Percentiles rank a stretch among this genome's conserved stretches.
Conservation (phyloP, 108 stramenopile genomes). For the Skeletonema marinoi region DNA sequence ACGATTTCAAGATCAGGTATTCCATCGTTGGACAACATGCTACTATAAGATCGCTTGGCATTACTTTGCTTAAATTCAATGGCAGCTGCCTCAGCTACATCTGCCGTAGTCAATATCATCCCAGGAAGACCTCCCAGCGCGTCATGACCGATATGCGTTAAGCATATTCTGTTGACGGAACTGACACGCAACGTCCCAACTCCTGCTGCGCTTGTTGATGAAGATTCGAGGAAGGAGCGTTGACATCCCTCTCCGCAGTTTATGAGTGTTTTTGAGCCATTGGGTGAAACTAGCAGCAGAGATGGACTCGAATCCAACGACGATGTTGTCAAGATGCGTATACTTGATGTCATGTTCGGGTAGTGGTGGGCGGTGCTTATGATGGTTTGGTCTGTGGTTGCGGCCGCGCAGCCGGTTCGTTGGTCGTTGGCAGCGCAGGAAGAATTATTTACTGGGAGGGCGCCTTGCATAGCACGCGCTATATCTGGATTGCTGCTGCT, state of each 20-base stretch:
- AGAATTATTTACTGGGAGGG: no score
- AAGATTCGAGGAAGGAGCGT: constrained; percentile 78
- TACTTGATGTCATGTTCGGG: constrained; percentile 59
- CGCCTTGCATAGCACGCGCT: no score
- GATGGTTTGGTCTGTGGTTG: no score
- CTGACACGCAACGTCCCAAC: constrained; percentile 58
- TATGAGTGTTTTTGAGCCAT: constrained; percentile 72
- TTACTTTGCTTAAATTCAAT: constrained; percentile 12
- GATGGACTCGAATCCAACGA: constrained; percentile 75
- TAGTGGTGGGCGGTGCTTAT: no score
- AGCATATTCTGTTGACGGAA: constrained; percentile 66
- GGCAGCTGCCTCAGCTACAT: constrained; percentile 53
- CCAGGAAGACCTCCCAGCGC: constrained; percentile 83
- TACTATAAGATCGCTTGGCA: background rate
- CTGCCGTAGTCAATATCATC: constrained; percentile 78
- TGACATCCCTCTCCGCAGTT: constrained; percentile 90
- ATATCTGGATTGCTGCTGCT: no score
- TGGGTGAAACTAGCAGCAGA: constrained; percentile 62
- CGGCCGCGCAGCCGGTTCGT: no score
- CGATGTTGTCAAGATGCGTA: constrained; percentile 68
- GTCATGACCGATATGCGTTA: constrained; percentile 71
- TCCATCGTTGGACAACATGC: constrained; percentile 16
- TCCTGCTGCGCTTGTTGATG: constrained; percentile 14
- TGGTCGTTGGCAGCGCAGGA: no score
- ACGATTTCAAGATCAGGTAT: constrained; percentile 62